Evolutionary conservation across 164 flowering plant genomes (phyloP).

Genomic region (Echeveria elegans): DNA sequence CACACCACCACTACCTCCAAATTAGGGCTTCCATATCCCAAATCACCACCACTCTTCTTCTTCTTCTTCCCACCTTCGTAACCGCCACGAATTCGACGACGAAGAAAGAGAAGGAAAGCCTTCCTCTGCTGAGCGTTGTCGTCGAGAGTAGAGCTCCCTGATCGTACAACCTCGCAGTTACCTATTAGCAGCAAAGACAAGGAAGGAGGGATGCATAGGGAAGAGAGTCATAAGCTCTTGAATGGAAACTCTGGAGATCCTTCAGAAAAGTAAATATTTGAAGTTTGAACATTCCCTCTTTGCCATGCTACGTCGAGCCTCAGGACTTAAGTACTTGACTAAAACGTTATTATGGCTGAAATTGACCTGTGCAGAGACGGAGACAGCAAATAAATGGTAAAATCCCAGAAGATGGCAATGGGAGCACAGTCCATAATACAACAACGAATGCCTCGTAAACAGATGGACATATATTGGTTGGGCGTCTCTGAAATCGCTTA

Average conservation of each 20-base stretch:
- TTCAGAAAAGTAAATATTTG: constrained; percentile 42
- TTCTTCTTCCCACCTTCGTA: constrained; percentile 23
- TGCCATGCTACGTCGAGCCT: neutral
- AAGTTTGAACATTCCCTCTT: neutral
- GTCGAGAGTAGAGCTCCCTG: constrained; percentile 86
- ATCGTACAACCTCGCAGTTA: constrained; percentile 43
- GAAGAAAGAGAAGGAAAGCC: constrained; percentile 40
- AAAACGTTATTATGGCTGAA: neutral
- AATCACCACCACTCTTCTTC: neutral
- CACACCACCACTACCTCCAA: constrained; percentile 15
- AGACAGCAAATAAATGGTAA: constrained; percentile 75
- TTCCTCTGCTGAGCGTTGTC: too few species aligned
- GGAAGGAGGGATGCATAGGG: constrained; percentile 46
- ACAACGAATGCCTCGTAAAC: constrained; percentile 47
- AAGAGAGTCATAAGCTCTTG: constrained; percentile 70
- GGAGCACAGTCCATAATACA: constrained; percentile 32
- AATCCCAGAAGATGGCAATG: constrained; percentile 47
- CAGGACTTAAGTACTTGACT: neutral
- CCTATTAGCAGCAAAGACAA: constrained; percentile 64
- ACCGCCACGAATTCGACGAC: constrained; percentile 45
- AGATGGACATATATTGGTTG: neutral
- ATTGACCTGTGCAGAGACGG: constrained; percentile 39
- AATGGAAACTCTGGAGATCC: constrained; percentile 79
- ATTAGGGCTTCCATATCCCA: neutral
- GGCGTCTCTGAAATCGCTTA: neutral